phyloP scores from a whole-genome alignment of 1,284 basidiomycete species.

The Moesziomyces sp. region DNA sequence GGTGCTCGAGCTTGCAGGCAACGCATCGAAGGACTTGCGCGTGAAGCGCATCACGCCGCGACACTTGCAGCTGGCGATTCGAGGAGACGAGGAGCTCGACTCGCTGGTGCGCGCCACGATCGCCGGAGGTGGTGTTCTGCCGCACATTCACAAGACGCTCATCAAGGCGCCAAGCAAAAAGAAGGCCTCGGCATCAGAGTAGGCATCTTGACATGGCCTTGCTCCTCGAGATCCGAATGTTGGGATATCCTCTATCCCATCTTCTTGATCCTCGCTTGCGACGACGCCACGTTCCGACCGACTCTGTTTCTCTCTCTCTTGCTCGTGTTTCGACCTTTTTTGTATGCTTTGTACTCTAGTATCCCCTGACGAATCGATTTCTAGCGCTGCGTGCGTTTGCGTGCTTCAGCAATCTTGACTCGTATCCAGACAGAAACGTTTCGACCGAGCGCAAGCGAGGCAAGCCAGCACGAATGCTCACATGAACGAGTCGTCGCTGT shows the following conservation, averaged over 20 bases:
- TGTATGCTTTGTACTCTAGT: slow-evolving; percentile 44
- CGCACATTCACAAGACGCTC: slow-evolving; percentile 88
- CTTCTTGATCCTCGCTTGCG: background rate
- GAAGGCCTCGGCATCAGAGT: slow-evolving; percentile 42
- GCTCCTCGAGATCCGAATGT: background rate
- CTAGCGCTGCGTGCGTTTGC: background rate
- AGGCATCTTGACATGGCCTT: slow-evolving; percentile 1
- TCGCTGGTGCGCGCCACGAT: slow-evolving; percentile 72
- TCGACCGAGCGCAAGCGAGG: background rate
- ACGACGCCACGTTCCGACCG: background rate
- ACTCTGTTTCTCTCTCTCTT: slow-evolving; percentile 19
- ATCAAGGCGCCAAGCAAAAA: slow-evolving; percentile 58
- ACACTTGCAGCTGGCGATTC: slow-evolving; percentile 90
- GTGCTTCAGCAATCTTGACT: background rate
- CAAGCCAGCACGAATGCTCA: slow-evolving; percentile 5
- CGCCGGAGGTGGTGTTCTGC: slow-evolving; percentile 87
- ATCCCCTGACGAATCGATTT: slow-evolving; percentile 13
- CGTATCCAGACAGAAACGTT: background rate
- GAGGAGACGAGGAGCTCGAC: slow-evolving; percentile 90
- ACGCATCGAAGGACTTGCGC: slow-evolving; percentile 93
- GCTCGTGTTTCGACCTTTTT: slow-evolving; percentile 19
- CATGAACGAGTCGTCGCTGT: slow-evolving; percentile 64
- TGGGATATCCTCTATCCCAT: background rate
- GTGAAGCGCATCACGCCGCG: slow-evolving; percentile 97
- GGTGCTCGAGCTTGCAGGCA: slow-evolving; percentile 92